Evolutionary conservation across 148 eudicot genomes (phyloP), one percentile per base, ranked within the genome.

Genomic region (Nepenthes mirabilis): DNA sequence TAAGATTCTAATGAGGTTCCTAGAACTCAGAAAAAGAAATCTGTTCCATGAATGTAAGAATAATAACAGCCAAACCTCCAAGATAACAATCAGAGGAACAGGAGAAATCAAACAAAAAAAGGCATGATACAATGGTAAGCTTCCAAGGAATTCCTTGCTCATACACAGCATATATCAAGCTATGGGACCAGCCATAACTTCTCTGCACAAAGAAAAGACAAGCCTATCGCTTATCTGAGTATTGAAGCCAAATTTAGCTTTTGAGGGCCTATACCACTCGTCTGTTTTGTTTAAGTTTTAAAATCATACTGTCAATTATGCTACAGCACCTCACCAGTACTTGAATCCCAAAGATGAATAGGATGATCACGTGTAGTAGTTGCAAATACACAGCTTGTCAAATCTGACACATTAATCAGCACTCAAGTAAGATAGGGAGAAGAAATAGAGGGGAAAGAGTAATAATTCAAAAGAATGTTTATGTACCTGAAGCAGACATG

Each of bases 301-400:
- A 35, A 59, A 32, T 12, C n/a, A 23, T 59, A 45, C 32, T 51
- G 14, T 14, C 37, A 61, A 58, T 37, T 65, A 55, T 49, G 58
- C 49, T 23, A 68, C 78, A 76, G 67, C 80, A 93, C 99, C 99
- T 93, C 83, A 79, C 99, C 99, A 34, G 99, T 75, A 71, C 75
- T 75, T 75, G 96, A 78, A 86, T 93, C 99, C 96, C 88, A 93
- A 55, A 89, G 91, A 81, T 88, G 99, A 77, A 93, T 76, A 55
- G 98, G 99, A 72, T 93, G 99, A 60, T 93, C 99, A 55, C 99
- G 91, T 14, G 95, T 83, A 49, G 96, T 82, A 74, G 81, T 93
- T 65, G 96, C 96, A 77, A 93, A 88, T 48, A 88, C 99, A 68
- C 96, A 88, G 60, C 86, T 80, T 36, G 82, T 80, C 59, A 77